Evolutionary conservation across 1,284 basidiomycete species (phyloP), one percentile per base, ranked within the genome.

Genomic region (Peniophora sp.): DNA sequence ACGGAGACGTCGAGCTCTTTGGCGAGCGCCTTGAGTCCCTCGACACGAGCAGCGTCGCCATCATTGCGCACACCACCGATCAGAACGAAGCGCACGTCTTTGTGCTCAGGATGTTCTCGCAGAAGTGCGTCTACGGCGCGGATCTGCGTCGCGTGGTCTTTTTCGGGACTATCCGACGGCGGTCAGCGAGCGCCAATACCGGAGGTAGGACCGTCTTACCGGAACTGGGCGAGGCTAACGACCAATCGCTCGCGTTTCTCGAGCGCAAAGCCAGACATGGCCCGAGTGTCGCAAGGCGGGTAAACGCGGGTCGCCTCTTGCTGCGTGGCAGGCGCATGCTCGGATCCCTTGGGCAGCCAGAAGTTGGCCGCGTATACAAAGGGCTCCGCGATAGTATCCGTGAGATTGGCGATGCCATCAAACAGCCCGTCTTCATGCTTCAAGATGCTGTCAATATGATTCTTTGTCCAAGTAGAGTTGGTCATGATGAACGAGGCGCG

Each of bases 401-500:
- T 61, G 2, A 76, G 58, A 10, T 57, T 60, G 59, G 80, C 73
- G 8, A 83, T 45, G 20, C 64, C 46, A 47, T 77, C 73, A 19
- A 83, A 61, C 2, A 77, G 58, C 11, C 57, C 60, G 59, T 83
- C 79, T 16, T 69, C 68, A 53, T 82, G 71, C n/a, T 69, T 68
- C 14, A 95, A 69, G 45, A 95, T 81, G 1, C 77, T 72, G 58
- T 88, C 77, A 56, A 99, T 73, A 62, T 99, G 97, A 38, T 77
- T 78, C 58, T 85, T 82, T 1, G 97, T 99, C 96, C 97, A 99
- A 0, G 88, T 86, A 1, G 93, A 97, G 67, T 99, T 99, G 57
- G 87, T 93, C 85, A 97, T 94, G 47, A 88, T 56, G 66, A 89
- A 92, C 56, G 83, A 80, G 1, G 92, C 85, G 48, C 77, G 77